phyloP scores from a whole-genome alignment of 768 basidiomycete genomes.

The Phanerochaete carnosa region DNA sequence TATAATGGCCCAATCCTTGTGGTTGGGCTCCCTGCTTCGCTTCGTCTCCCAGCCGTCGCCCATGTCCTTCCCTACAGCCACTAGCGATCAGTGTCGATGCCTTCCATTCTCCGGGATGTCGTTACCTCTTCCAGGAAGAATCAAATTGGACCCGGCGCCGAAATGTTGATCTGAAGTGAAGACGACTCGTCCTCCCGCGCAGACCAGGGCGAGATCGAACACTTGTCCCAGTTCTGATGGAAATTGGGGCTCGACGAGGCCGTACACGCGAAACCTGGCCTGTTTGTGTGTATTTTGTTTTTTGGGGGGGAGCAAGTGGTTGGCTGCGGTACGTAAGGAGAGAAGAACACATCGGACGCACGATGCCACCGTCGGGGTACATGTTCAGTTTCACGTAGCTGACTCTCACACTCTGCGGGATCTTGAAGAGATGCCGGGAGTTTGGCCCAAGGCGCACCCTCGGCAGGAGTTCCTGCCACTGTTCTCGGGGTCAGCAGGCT shows the following conservation, averaged over 20 bases:
- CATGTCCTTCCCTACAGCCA: constrained; percentile 75
- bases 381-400: constrained; percentile 91
- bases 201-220: constrained; percentile 89
- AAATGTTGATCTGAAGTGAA: constrained; percentile 93
- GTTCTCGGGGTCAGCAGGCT: neutral
- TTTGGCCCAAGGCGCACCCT: constrained; percentile 74
- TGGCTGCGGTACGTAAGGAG: constrained; percentile 3
- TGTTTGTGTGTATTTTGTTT: constrained; percentile 34
- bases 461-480: constrained; percentile 86
- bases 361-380: constrained; percentile 97
- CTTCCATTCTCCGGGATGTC: neutral
- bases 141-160: constrained; percentile 85
- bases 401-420: constrained; percentile 46
- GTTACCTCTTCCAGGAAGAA: constrained; percentile 82
- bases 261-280: constrained; percentile 94
- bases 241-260: constrained; percentile 64
- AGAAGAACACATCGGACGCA: constrained; percentile 36
- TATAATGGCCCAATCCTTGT: constrained; percentile 90
- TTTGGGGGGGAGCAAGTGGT: no score
- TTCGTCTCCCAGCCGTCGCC: constrained; percentile 99
- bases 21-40: constrained; percentile 72
- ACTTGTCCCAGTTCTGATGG: constrained; percentile 43
- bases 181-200: constrained; percentile 83
- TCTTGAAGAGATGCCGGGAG: constrained; percentile 85
- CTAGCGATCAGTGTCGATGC: neutral